These are phyloP conservation scores for Talaromyces sp. DNA, from an alignment of 2,329 filamentous ascomycete species.

Conservation along the genomic window DNA sequence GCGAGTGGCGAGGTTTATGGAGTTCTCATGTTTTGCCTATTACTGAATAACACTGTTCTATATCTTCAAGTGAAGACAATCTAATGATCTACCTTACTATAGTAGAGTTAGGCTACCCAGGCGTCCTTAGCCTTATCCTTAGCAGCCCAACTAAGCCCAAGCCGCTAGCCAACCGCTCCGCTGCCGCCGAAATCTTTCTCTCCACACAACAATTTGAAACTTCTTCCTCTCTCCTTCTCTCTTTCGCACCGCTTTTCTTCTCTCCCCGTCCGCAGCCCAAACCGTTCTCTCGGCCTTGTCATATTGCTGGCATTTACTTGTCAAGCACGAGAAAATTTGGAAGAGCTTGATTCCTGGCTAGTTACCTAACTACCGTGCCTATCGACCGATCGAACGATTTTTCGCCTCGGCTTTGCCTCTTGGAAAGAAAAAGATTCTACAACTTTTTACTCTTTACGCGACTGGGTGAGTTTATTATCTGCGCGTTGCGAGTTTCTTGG, in stretches of 20 bases:
- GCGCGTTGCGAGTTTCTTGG: background rate
- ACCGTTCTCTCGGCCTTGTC: conserved; percentile 29
- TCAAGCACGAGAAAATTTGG: conserved; percentile 43
- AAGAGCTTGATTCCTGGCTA: conserved; percentile 34
- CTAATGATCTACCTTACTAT: background rate
- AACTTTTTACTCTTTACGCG: background rate
- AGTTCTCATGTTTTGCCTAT: conserved; percentile 14
- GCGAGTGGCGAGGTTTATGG: conserved; percentile 2
- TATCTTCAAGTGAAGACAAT: background rate
- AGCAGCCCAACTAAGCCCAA: background rate
- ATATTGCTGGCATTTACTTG: conserved; percentile 53
- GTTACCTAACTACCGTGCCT: background rate
- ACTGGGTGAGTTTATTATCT: background rate
- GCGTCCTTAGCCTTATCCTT: background rate
- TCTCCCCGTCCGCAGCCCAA: conserved; percentile 29
- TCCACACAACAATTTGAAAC: conserved; percentile 9
- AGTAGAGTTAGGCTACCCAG: background rate
- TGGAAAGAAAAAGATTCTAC: background rate
- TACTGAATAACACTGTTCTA: background rate
- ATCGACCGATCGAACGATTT: background rate
- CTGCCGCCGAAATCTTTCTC: conserved; percentile 10
- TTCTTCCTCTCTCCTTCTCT: conserved; percentile 11
- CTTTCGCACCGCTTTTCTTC: conserved; percentile 22
- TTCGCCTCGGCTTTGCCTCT: background rate
- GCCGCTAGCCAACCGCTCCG: background rate